These are phyloP conservation scores for Phytopythium cucurbitacearum DNA, from an alignment of 352 stramenopile species.

Conservation along the genomic window DNA sequence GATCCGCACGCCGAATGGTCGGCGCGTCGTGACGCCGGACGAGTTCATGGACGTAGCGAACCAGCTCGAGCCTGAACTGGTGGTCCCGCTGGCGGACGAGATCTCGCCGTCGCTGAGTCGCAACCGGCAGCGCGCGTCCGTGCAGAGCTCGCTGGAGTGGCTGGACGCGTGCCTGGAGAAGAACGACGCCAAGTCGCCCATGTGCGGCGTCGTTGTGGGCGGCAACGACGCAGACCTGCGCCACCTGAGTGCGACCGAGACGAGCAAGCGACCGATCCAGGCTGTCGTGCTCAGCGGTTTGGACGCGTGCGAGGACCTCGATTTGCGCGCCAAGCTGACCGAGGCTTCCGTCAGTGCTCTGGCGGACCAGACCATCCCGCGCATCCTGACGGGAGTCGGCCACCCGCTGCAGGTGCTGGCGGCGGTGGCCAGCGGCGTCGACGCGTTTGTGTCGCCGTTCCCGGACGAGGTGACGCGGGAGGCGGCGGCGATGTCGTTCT, in stretches of 20 bases:
- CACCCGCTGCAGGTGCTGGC: constrained; percentile 59
- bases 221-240: constrained; percentile 53
- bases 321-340: constrained; percentile 37
- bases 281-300: constrained; percentile 64
- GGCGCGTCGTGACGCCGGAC: constrained; percentile 30
- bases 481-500: constrained; percentile 53
- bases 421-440: constrained; percentile 44
- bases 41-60: constrained; percentile 61
- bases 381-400: constrained; percentile 60
- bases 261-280: constrained; percentile 60
- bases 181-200: constrained; percentile 12
- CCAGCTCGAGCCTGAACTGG: constrained; percentile 44
- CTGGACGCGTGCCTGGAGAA: constrained; percentile 51
- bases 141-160: constrained; percentile 67
- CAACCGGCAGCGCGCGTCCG: constrained; percentile 63
- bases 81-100: constrained; percentile 70
- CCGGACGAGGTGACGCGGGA: constrained; percentile 43
- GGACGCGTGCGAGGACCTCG: constrained; percentile 30
- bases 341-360: constrained; percentile 42
- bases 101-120: constrained; percentile 42
- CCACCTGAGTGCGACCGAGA: constrained; percentile 49
- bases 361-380: constrained; percentile 29
- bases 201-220: constrained; percentile 72
- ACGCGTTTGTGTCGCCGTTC: constrained; percentile 71
- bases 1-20: constrained; percentile 53